Evolutionary conservation across 345 rosid species (phyloP).

Genomic region (Eutrema yunnanense): DNA sequence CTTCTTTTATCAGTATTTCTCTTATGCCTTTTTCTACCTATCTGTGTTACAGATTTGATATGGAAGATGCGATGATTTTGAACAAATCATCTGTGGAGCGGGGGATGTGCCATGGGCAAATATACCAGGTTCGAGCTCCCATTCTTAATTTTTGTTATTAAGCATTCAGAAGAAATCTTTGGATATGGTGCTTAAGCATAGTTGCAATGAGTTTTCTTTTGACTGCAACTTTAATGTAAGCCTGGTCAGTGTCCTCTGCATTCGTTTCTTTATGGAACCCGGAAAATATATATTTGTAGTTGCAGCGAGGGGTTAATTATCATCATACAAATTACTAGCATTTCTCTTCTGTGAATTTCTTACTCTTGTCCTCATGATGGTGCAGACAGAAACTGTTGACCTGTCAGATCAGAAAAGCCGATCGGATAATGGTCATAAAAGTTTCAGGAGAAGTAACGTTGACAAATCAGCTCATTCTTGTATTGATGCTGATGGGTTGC

Average conservation of each 20-base stretch:
- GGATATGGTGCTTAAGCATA: slow-evolving; percentile 1
- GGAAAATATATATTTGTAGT: neutral
- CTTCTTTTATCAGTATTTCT: neutral
- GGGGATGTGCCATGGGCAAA: slow-evolving; percentile 95
- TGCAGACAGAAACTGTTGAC: slow-evolving; percentile 87
- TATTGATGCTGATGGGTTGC: slow-evolving; percentile 92
- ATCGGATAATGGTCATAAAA: slow-evolving; percentile 37
- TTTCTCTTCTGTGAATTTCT: neutral
- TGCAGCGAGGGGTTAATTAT: neutral
- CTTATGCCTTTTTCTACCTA: neutral
- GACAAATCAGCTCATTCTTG: slow-evolving; percentile 43
- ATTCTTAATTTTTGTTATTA: neutral
- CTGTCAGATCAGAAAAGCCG: slow-evolving; percentile 52
- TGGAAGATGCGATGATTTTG: slow-evolving; percentile 99
- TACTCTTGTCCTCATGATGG: slow-evolving; percentile 5
- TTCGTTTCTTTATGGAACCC: neutral
- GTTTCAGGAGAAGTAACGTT: slow-evolving; percentile 51
- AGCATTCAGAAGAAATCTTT: neutral
- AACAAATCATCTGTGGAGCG: slow-evolving; percentile 94
- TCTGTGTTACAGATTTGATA: slow-evolving; percentile 60
- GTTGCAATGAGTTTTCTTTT: neutral
- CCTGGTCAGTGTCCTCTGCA: neutral
- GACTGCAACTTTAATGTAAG: neutral
- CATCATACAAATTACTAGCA: neutral
- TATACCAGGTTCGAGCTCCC: slow-evolving; percentile 70